Evolutionary conservation across 108 stramenopile genomes (phyloP).

Genomic region (Asterionellopsis glacialis): DNA sequence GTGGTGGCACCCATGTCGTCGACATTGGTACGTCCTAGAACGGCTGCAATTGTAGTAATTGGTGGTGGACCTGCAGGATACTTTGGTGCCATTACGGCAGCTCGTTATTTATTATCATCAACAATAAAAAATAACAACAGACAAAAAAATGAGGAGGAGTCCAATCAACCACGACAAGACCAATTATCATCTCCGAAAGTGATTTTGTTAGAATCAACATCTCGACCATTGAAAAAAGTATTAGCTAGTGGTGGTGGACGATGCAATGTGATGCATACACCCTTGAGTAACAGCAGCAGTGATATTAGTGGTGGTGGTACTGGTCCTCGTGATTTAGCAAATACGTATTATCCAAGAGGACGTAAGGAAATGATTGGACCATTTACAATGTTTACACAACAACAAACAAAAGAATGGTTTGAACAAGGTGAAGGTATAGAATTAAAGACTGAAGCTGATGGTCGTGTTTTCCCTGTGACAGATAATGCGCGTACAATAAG

Average conservation of each 20-base stretch:
- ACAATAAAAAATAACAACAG: too few species aligned
- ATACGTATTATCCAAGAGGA: slow-evolving; percentile 72
- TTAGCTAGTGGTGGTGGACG: slow-evolving; percentile 90
- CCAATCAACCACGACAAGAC: too few species aligned
- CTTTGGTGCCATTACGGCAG: too few species aligned
- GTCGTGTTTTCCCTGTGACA: slow-evolving; percentile 90
- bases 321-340: too few species aligned
- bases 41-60: too few species aligned
- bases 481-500: slow-evolving; percentile 85
- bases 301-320: slow-evolving; percentile 47
- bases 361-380: slow-evolving; percentile 73
- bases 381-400: slow-evolving; percentile 71
- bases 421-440: slow-evolving; percentile 60
- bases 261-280: slow-evolving; percentile 90
- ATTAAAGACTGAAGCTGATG: slow-evolving; percentile 90
- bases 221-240: slow-evolving; percentile 77
- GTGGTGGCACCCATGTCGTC: too few species aligned
- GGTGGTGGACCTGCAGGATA: too few species aligned
- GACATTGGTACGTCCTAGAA: too few species aligned
- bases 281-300: slow-evolving; percentile 41
- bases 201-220: slow-evolving; percentile 76
- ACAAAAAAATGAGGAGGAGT: too few species aligned
- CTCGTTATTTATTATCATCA: too few species aligned
- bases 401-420: slow-evolving; percentile 82
- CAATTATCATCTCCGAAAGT: slow-evolving; percentile 24